Conservation (phyloP, 352 stramenopile genomes). For the Globisporangium camurandrum region DNA sequence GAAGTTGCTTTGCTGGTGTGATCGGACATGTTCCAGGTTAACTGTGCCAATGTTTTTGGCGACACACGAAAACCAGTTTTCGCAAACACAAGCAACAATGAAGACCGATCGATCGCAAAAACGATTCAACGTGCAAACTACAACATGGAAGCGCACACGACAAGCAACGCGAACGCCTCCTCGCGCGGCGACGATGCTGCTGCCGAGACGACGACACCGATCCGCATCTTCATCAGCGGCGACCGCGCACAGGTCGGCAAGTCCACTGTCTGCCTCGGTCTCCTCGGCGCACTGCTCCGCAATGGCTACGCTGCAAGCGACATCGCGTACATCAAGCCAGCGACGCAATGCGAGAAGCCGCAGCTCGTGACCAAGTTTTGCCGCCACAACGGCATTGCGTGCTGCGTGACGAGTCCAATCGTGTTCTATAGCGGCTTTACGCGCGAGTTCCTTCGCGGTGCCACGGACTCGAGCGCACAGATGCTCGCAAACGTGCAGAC, state of each 20-base stretch:
- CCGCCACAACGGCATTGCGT: constrained; percentile 77
- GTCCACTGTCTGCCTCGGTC: constrained; percentile 92
- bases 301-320: constrained; percentile 49
- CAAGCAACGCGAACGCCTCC: no score
- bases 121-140: not conserved
- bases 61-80: no score
- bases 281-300: constrained; percentile 88
- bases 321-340: constrained; percentile 98
- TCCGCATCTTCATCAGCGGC: constrained; percentile 69
- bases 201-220: constrained; percentile 5
- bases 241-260: constrained; percentile 92
- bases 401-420: constrained; percentile 89
- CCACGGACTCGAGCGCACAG: constrained; percentile 75
- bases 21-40: no score
- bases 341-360: constrained; percentile 94
- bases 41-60: no score
- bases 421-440: constrained; percentile 98
- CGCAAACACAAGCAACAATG: no score
- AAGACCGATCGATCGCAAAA: no score
- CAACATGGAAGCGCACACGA: no score
- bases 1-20: no score
- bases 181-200: not conserved
- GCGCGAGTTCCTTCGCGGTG: constrained; percentile 90
- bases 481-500: constrained; percentile 78
- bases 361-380: constrained; percentile 94